These are phyloP conservation scores for Fusarium bactridioides DNA, from an alignment of 2,329 filamentous ascomycete species.

Conservation along the genomic window DNA sequence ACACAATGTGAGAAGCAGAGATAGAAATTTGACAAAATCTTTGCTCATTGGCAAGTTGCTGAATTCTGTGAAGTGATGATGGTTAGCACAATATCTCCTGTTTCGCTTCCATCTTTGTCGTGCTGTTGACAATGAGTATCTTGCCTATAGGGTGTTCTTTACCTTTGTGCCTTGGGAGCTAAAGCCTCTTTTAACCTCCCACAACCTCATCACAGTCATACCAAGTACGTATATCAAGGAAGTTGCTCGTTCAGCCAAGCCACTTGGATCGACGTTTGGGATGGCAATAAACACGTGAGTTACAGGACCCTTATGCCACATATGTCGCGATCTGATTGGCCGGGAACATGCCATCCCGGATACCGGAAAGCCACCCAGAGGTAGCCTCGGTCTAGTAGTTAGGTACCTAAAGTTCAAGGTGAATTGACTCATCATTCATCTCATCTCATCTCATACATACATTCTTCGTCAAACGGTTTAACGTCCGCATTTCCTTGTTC, in stretches of 20 bases:
- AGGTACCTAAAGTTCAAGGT: constrained; percentile 6
- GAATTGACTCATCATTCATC: constrained; percentile 28
- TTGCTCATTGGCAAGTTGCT: background rate
- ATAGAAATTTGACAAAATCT: constrained; percentile 21
- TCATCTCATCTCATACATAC: background rate
- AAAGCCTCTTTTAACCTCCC: too few species aligned
- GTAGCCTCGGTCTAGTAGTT: background rate
- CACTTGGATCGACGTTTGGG: constrained; percentile 2
- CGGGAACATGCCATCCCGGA: constrained; percentile 18
- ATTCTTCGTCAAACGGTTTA: background rate
- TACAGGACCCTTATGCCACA: background rate
- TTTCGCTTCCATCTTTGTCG: background rate
- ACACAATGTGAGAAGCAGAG: constrained; percentile 1
- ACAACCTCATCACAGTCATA: background rate
- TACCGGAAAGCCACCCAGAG: background rate
- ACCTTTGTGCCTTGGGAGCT: too few species aligned
- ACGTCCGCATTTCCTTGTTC: constrained; percentile 8
- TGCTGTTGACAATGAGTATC: background rate
- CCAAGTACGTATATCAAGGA: background rate
- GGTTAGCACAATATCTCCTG: background rate
- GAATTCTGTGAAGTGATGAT: background rate
- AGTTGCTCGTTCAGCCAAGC: background rate
- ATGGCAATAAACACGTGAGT: constrained; percentile 3
- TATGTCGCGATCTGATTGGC: constrained; percentile 6
- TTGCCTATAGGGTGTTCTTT: too few species aligned